Percentiles rank a stretch among this genome's conserved stretches.
Conservation (phyloP, 1,284 basidiomycete species). For the Rhodotorula sp. region DNA sequence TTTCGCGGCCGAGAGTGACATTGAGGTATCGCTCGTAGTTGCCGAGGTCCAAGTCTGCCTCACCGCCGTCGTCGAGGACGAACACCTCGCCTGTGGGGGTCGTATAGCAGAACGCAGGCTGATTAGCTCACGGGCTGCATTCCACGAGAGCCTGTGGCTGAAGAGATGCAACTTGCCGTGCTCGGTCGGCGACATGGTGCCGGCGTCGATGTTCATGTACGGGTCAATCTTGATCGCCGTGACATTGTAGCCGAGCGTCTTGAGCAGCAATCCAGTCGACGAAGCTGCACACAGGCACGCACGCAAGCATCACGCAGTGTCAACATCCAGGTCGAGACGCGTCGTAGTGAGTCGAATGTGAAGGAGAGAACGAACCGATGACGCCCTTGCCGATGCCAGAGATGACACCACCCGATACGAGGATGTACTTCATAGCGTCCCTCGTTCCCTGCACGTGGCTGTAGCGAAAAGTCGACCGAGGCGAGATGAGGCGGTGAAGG, state of each 20-base stretch:
- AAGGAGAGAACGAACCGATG: slow-evolving; percentile 45
- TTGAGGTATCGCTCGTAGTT: slow-evolving; percentile 99
- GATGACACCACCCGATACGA: slow-evolving; percentile 52
- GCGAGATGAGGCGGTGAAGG: not conserved
- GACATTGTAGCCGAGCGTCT: slow-evolving; percentile 92
- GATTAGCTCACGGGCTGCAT: not conserved
- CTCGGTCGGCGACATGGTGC: slow-evolving; percentile 98
- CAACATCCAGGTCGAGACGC: not conserved
- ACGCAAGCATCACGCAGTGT: not conserved
- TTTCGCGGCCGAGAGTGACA: slow-evolving; percentile 88
- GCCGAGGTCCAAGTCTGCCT: slow-evolving; percentile 95
- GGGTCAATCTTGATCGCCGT: slow-evolving; percentile 99
- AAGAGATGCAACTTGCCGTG: slow-evolving; percentile 67
- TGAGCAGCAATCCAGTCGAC: slow-evolving; percentile 92
- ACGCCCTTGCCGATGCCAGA: slow-evolving; percentile 55
- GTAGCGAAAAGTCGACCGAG: not conserved
- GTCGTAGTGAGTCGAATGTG: not conserved
- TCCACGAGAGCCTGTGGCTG: not conserved
- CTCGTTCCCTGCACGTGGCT: not conserved
- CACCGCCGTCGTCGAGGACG: slow-evolving; percentile 96
- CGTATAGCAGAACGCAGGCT: too few species aligned
- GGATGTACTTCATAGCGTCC: slow-evolving; percentile 52
- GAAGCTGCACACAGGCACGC: slow-evolving; percentile 61
- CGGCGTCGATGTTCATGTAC: slow-evolving; percentile 99
- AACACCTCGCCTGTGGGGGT: slow-evolving; percentile 81